These are phyloP conservation scores for Exophiala lecanii-corni DNA, from an alignment of 2,329 filamentous ascomycete genomes.

Conservation along the genomic window DNA sequence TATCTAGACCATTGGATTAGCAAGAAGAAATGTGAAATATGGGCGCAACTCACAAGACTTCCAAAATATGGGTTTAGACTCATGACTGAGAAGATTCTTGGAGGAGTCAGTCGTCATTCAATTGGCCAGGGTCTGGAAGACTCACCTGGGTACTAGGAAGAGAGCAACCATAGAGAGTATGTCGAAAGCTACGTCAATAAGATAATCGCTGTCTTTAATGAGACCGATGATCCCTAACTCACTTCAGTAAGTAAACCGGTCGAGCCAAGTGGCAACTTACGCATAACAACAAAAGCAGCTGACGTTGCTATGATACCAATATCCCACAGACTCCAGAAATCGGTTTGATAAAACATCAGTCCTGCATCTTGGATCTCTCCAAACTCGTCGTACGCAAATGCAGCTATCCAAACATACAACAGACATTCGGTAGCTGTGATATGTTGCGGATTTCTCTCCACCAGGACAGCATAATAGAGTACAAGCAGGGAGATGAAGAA, in stretches of 20 bases:
- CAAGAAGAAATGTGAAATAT: slow-evolving; percentile 1
- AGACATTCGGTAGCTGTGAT: slow-evolving; percentile 67
- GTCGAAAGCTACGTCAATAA: slow-evolving; percentile 80
- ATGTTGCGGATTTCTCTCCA: slow-evolving; percentile 62
- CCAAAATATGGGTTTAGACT: slow-evolving; percentile 88
- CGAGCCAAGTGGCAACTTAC: slow-evolving; percentile 49
- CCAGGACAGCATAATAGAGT: slow-evolving; percentile 81
- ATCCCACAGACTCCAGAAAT: slow-evolving; percentile 75
- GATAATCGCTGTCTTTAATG: slow-evolving; percentile 51
- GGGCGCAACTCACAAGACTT: slow-evolving; percentile 51
- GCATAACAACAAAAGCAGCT: slow-evolving; percentile 63
- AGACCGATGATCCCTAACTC: slow-evolving; percentile 66
- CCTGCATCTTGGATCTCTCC: slow-evolving; percentile 83
- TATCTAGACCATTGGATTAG: slow-evolving; percentile 59
- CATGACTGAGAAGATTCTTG: slow-evolving; percentile 78
- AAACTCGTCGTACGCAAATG: slow-evolving; percentile 83
- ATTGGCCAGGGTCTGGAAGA: slow-evolving; percentile 1
- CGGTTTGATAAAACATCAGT: slow-evolving; percentile 75
- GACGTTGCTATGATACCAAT: slow-evolving; percentile 71
- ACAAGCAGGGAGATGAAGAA: slow-evolving; percentile 74
- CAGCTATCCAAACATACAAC: slow-evolving; percentile 79
- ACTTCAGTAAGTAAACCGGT: slow-evolving; percentile 4
- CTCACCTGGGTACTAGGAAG: slow-evolving; percentile 72
- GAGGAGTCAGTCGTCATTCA: slow-evolving; percentile 15
- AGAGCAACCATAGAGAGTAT: slow-evolving; percentile 84